Conservation (phyloP, 352 stramenopile genomes). For the Aphanomyces astaci region DNA sequence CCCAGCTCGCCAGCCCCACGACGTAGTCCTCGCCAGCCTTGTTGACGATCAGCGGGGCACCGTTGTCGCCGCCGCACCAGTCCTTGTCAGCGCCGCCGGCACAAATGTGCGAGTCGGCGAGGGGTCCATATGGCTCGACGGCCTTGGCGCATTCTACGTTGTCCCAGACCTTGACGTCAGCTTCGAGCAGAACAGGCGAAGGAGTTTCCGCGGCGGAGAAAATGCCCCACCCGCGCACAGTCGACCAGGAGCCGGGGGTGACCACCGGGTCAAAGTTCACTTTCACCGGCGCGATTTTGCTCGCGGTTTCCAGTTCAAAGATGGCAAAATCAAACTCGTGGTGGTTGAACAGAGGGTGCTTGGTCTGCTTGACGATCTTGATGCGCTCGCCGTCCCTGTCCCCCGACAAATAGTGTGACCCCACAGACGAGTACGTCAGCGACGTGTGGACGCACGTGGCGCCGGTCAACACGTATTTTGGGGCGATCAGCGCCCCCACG, state of each 20-base stretch:
- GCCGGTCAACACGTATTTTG: too few relatives aligned
- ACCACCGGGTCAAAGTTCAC: conserved; percentile 38
- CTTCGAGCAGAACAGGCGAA: conserved; percentile 33
- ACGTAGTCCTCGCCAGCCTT: conserved; percentile 16
- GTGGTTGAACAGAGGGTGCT: conserved; percentile 40
- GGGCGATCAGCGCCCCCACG: conserved; percentile 56
- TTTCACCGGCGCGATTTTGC: conserved; percentile 33
- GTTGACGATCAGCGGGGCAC: conserved; percentile 23
- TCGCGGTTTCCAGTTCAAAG: conserved; percentile 37
- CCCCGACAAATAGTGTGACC: conserved; percentile 44
- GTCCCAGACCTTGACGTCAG: conserved; percentile 41
- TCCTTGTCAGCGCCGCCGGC: conserved; percentile 29
- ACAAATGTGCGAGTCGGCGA: conserved; percentile 49
- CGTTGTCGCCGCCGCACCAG: conserved; percentile 29
- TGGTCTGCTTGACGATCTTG: conserved; percentile 36
- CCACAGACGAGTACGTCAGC: conserved; percentile 41
- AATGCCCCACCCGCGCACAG: not conserved
- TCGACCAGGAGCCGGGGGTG: conserved; percentile 39
- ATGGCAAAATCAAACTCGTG: conserved; percentile 49
- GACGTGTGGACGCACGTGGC: conserved; percentile 36
- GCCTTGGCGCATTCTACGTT: conserved; percentile 33
- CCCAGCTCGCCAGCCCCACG: conserved; percentile 28
- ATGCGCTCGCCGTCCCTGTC: conserved; percentile 40
- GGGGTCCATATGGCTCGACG: conserved; percentile 15
- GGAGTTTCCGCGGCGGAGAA: conserved; percentile 27